Evolutionary conservation across 345 rosid genomes (phyloP).

Genomic region (Hypericum perforatum): DNA sequence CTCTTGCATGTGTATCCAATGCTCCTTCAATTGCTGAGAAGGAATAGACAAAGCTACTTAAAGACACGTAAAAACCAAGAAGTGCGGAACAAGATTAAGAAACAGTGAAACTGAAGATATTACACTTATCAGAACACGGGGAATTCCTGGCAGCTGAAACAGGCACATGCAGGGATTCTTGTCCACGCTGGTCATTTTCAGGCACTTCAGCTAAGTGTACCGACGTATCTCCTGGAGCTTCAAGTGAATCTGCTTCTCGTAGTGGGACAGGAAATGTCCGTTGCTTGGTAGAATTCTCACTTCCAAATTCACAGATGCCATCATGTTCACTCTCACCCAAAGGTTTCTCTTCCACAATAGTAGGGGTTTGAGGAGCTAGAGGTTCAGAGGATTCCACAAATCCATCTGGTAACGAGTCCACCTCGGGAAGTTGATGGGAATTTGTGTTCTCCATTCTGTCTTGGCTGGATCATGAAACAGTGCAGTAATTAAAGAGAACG

Average conservation of each 20-base stretch:
- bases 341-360: slow-evolving; percentile 33
- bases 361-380: slow-evolving; percentile 40
- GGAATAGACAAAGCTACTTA: slow-evolving; percentile 1
- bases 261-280: slow-evolving; percentile 62
- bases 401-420: slow-evolving; percentile 85
- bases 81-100: not conserved
- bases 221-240: slow-evolving; percentile 28
- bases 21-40: slow-evolving; percentile 37
- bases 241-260: slow-evolving; percentile 37
- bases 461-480: not conserved
- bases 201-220: slow-evolving; percentile 25
- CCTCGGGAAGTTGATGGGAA: slow-evolving; percentile 78
- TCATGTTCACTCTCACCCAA: slow-evolving; percentile 22
- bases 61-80: slow-evolving; percentile 7
- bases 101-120: slow-evolving; percentile 14
- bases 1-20: slow-evolving; percentile 30
- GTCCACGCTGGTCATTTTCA: slow-evolving; percentile 19
- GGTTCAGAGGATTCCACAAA: slow-evolving; percentile 64
- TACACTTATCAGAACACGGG: slow-evolving; percentile 28
- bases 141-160: slow-evolving; percentile 15
- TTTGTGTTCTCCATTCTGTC: slow-evolving; percentile 48
- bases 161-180: slow-evolving; percentile 13
- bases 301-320: slow-evolving; percentile 14
- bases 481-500: too few relatives aligned
- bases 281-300: slow-evolving; percentile 38